phyloP scores from a whole-genome alignment of 1,284 basidiomycete species.

The Ceratobasidium sp. region DNA sequence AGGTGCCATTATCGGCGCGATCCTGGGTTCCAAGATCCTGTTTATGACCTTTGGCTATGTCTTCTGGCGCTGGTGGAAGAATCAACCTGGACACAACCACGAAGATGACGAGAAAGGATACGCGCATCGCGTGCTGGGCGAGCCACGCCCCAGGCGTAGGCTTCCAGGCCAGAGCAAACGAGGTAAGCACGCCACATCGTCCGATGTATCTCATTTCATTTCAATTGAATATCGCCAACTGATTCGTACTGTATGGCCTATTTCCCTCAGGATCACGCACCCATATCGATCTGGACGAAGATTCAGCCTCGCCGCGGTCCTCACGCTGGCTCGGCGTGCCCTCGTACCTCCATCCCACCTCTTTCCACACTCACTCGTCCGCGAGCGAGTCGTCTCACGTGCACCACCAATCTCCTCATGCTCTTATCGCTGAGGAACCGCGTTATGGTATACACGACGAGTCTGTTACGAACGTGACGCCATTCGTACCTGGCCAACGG shows the following conservation, averaged over 20 bases:
- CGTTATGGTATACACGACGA: not conserved
- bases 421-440: not conserved
- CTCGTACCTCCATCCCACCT: slow-evolving; percentile 30
- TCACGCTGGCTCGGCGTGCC: slow-evolving; percentile 36
- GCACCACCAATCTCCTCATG: no score
- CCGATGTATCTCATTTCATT: no score
- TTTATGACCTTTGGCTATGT: slow-evolving; percentile 29
- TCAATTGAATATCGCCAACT: not conserved
- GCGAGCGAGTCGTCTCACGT: not conserved
- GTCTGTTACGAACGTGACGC: not conserved
- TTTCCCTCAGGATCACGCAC: slow-evolving; percentile 14
- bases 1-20: slow-evolving; percentile 40
- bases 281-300: slow-evolving; percentile 34
- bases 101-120: slow-evolving; percentile 42
- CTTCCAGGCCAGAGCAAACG: not conserved
- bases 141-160: slow-evolving; percentile 2
- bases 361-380: slow-evolving; percentile 31
- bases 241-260: not conserved
- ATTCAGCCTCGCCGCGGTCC: slow-evolving; percentile 9
- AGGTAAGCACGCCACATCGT: slow-evolving; percentile 8
- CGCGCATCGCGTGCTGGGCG: slow-evolving; percentile 21
- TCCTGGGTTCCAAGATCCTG: slow-evolving; percentile 38
- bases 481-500: not conserved
- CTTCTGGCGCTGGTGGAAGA: slow-evolving; percentile 32
- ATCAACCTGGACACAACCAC: slow-evolving; percentile 12